Conservation (phyloP, 257 asterid genomes). For the Nicotiana obtusifolia region DNA sequence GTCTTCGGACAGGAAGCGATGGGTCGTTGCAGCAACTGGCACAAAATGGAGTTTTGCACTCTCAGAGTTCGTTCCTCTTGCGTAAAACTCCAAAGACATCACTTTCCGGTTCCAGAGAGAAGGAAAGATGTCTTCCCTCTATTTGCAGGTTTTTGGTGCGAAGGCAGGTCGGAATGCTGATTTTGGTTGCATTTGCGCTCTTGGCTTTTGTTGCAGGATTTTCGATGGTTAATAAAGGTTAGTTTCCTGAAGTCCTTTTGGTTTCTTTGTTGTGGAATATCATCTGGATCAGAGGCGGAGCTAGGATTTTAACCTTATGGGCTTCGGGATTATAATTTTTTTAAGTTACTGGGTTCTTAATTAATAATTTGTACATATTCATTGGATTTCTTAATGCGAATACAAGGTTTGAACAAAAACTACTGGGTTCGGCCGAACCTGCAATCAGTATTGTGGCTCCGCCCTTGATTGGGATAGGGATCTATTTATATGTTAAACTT, state of each 20-base stretch:
- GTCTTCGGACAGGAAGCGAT: conserved; percentile 61
- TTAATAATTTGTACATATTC: too few species aligned
- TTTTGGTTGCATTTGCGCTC: conserved; percentile 51
- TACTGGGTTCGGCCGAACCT: too few species aligned
- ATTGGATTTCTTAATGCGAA: too few species aligned
- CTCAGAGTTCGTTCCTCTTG: conserved; percentile 30
- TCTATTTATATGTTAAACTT: conserved; percentile 1
- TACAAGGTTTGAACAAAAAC: too few species aligned
- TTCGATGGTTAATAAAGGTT: conserved; percentile 64
- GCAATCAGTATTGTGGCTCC: too few species aligned
- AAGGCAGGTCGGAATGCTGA: conserved; percentile 73
- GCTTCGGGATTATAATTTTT: too few species aligned
- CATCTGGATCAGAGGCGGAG: neutral
- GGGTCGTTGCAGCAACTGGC: conserved; percentile 65
- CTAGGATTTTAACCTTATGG: too few species aligned
- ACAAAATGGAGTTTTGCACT: conserved; percentile 60
- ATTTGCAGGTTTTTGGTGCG: conserved; percentile 53
- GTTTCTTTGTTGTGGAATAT: neutral
- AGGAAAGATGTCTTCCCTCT: conserved; percentile 45
- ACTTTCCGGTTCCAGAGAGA: conserved; percentile 55
- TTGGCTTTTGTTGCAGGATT: conserved; percentile 59
- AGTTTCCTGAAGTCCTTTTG: conserved; percentile 8
- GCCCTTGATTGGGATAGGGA: neutral
- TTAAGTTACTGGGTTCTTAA: too few species aligned
- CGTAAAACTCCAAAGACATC: conserved; percentile 66